Percentiles rank a stretch among this genome's conserved stretches.
These are phyloP conservation scores for Erythrophleum ivorense DNA, from an alignment of 331 rosid species.

Conservation along the genomic window DNA sequence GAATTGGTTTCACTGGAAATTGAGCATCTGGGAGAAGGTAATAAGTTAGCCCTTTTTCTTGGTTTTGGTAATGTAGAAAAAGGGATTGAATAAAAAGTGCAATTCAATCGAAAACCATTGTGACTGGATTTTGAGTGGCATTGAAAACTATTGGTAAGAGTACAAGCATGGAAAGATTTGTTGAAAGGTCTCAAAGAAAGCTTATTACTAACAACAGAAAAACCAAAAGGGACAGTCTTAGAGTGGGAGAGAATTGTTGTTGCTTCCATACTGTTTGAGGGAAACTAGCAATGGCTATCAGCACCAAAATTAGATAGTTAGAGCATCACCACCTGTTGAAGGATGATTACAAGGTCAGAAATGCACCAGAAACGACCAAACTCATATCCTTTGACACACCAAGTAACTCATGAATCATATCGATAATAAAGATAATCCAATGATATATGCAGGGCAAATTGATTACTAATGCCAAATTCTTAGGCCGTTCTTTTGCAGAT, in stretches of 20 bases:
- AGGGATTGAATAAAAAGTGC: slow-evolving; percentile 32
- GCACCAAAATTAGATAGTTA: slow-evolving; percentile 12
- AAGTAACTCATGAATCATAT: slow-evolving; percentile 32
- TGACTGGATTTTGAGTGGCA: slow-evolving; percentile 41
- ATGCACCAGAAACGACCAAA: slow-evolving; percentile 3
- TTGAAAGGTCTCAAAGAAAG: slow-evolving; percentile 62
- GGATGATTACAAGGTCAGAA: slow-evolving; percentile 18
- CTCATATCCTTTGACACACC: slow-evolving; percentile 24
- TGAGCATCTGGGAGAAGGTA: slow-evolving; percentile 53
- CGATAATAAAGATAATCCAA: background rate
- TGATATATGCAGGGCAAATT: slow-evolving; percentile 9
- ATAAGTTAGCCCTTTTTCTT: slow-evolving; percentile 42
- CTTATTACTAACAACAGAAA: slow-evolving; percentile 43
- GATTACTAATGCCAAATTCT: background rate
- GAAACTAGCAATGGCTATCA: slow-evolving; percentile 26
- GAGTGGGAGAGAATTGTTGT: slow-evolving; percentile 57
- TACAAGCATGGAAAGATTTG: slow-evolving; percentile 52
- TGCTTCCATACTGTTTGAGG: slow-evolving; percentile 58
- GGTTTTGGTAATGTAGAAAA: slow-evolving; percentile 35
- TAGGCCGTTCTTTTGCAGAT: slow-evolving; percentile 21
- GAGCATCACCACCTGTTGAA: background rate
- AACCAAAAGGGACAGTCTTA: slow-evolving; percentile 50
- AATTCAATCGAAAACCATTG: slow-evolving; percentile 40
- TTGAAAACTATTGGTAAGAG: slow-evolving; percentile 33
- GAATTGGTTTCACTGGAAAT: slow-evolving; percentile 53